Percentiles rank a stretch among this genome's conserved stretches.
Evolutionary conservation across 768 basidiomycete genomes (phyloP).

Genomic region (Kwoniella sp.): DNA sequence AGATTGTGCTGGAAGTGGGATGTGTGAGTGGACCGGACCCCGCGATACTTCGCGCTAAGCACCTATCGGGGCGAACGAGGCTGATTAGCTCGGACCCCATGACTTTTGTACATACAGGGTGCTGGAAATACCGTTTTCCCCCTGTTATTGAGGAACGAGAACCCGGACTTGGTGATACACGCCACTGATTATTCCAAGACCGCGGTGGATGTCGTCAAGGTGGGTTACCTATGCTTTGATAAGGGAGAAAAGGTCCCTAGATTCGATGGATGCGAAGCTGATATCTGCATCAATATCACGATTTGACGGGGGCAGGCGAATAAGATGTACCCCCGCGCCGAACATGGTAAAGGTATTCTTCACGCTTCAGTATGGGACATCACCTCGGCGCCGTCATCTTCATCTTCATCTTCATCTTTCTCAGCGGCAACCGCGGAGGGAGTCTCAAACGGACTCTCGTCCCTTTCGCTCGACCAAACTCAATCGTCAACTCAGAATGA

Average conservation of each 20-base stretch:
- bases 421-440: neutral
- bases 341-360: slow-evolving; percentile 66
- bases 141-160: slow-evolving; percentile 76
- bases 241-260: too few relatives aligned
- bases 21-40: slow-evolving; percentile 70
- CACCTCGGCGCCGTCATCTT: slow-evolving; percentile 58
- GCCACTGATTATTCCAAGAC: slow-evolving; percentile 91
- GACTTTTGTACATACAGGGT: slow-evolving; percentile 60
- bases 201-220: slow-evolving; percentile 88
- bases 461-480: neutral
- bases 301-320: too few relatives aligned
- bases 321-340: slow-evolving; percentile 68
- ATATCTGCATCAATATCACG: too few relatives aligned
- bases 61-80: neutral
- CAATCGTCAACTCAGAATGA: neutral
- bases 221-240: too few relatives aligned
- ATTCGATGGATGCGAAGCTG: too few relatives aligned
- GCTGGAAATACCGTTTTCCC: slow-evolving; percentile 96
- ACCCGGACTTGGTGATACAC: slow-evolving; percentile 70
- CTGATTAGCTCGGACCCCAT: too few relatives aligned
- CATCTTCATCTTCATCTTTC: neutral
- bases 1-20: slow-evolving; percentile 81
- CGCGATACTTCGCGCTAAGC: too few relatives aligned
- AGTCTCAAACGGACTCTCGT: neutral
- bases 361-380: slow-evolving; percentile 89